Evolutionary conservation across 139 green algal species (phyloP), one percentile per base, ranked within the genome.

Genomic region (Picochlorum sp.): DNA sequence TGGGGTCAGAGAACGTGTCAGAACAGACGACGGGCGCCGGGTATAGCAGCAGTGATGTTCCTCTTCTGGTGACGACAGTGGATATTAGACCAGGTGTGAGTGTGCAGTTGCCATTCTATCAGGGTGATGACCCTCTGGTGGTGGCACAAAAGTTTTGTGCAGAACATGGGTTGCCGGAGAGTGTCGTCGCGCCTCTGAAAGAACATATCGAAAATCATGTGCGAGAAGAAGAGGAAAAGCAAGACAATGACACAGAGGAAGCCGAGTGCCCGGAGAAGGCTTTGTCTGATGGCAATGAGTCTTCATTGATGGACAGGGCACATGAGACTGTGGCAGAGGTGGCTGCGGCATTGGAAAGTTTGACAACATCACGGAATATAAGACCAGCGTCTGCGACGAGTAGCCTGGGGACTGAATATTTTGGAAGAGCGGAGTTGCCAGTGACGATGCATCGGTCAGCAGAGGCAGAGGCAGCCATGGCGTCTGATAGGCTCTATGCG

Each of bases 31-130:
- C 50, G 50, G 23, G 10, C 10, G 50, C 9, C 9, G 23, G 50
- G 8, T 41, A 41, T 41, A 41, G 34, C 18, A 54, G 47, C 24
- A 7, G 11, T 2, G n/a, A 11, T 9, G 34, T 13, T 21, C 20
- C 58, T 15, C 37, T 94, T n/a, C 75, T 94, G 23, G 68, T 93
- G 1, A 95, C 86, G 1, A 95, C 87, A 9, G 86, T 95, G 10
- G 87, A 95, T 71, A 87, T 95, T 61, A 83, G 81, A 18, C 79
- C 80, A 2, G 84, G 86, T 3, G 52, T 52, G 24, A 72, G 65
- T 18, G 86, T 84, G 37, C 64, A 67, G 6, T 87, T 95, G 30
- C 68, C 84, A 59, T 56, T 92, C 10, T 70, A 74, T 1, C 26
- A 74, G 3, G 87, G 84, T 4, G 86, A 92, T 56, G 74, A 80